A percentile compares a stretch with the other conserved stretches of the same genome.
These are phyloP conservation scores for Reutealis trisperma DNA, from an alignment of 345 rosid species.

Conservation along the genomic window DNA sequence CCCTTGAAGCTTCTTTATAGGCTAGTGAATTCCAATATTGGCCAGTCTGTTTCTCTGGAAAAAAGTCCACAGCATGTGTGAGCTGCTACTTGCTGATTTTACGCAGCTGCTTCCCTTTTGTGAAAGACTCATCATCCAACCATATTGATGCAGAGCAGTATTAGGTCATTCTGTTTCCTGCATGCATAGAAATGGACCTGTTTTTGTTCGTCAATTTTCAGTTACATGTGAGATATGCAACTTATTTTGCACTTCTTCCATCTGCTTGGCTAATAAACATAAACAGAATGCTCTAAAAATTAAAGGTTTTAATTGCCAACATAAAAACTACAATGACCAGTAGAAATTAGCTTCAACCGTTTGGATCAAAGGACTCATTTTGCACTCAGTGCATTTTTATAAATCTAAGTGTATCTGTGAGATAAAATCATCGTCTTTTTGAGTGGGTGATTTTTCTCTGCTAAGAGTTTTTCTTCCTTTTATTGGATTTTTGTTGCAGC, in stretches of 20 bases:
- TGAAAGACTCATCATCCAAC: background rate
- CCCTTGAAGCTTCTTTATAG: background rate
- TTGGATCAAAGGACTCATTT: background rate
- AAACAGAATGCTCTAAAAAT: background rate
- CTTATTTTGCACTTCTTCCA: background rate
- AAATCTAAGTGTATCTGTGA: background rate
- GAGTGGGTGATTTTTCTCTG: constrained; percentile 1
- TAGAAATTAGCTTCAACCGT: background rate
- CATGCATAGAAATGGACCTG: background rate
- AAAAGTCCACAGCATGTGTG: background rate
- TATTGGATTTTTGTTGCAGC: constrained; percentile 46
- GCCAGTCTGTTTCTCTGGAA: background rate
- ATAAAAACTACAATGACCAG: background rate
- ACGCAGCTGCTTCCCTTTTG: background rate
- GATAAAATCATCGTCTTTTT: background rate
- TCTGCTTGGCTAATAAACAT: background rate
- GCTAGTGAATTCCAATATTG: background rate
- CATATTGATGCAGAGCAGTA: background rate
- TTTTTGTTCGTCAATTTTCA: background rate
- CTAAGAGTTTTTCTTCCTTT: constrained; percentile 6
- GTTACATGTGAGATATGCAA: background rate
- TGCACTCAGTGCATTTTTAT: background rate
- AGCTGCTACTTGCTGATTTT: background rate
- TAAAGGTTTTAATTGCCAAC: background rate
- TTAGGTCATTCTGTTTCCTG: background rate